Base-by-base conservation (phyloP, 2,329 filamentous ascomycete species). In the Xylariaceae sp. region DNA sequence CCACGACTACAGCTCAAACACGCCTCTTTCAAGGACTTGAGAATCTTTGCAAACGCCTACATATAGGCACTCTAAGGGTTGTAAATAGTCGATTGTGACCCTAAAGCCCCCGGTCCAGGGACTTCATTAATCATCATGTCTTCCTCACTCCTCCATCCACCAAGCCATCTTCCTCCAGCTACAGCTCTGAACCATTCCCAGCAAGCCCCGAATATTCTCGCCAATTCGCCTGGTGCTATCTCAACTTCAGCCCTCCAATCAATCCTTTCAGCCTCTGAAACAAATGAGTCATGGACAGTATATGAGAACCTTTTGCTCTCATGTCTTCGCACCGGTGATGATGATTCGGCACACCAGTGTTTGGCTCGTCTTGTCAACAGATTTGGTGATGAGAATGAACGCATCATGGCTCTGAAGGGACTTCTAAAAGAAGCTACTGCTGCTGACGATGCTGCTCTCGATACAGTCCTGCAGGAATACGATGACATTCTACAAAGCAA, bases 271-370 rank as follows among this genome's bases (percentile, higher is more conserved):
- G 67, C 76, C 1, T 65, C 76, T 22, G 91, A 96, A 64, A 83
- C 83, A 0, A 75, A 86, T 44, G 89, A 95, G 54, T 76, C 88
- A 61, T 97, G 92, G 90, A 79, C 79, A 14, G 81, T 80, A 35
- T 87, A 93, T 67, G 92, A 97, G 69, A 93, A 95, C 63, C 77
- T 97, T 16, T 73, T 97, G 55, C 72, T 93, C 25, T 82, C 89
- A 22, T 93, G 88, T 60, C 77, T 98, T 29, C 85, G 88, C 40
- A 90, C 88, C 0, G 86, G 88, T 43, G 88, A 97, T 65, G 85
- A 94, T 57, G 72, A 80, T 53, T 80, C 87, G 20, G 93, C 93
- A 20, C 80, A 82, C 54, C 66, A 82, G 56, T 88, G 87, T 62
- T 76, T 97, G 29, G 80, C 87, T 59, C 80, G 84, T 50, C 76